A percentile compares a stretch with the other conserved stretches of the same genome.
phyloP scores from a whole-genome alignment of 306 rosid species.

The Quercus wislizeni region DNA sequence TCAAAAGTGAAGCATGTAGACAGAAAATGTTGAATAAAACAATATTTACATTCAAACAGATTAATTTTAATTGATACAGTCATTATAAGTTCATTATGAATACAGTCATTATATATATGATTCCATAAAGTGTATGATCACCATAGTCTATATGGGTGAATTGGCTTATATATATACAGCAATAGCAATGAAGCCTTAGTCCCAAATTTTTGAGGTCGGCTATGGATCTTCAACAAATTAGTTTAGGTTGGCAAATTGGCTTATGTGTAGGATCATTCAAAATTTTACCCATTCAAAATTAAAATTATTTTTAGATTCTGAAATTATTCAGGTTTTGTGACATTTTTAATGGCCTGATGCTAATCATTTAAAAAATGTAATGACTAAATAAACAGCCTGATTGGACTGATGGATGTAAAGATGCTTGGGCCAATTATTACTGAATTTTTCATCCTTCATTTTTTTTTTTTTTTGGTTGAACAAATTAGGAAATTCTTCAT shows the following conservation, averaged over 20 bases:
- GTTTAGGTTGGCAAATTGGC: too few species aligned
- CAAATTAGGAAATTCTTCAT: too few species aligned
- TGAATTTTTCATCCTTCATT: neutral
- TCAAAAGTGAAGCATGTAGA: neutral
- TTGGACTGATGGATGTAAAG: neutral
- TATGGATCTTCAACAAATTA: too few species aligned
- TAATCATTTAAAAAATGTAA: neutral
- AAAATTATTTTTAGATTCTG: neutral
- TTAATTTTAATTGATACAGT: neutral
- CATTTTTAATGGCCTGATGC: neutral
- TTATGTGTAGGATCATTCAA: too few species aligned
- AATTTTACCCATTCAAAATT: neutral
- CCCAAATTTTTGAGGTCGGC: too few species aligned
- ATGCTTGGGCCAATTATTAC: neutral
- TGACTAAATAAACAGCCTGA: neutral
- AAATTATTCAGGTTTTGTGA: too few species aligned
- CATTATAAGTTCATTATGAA: too few species aligned
- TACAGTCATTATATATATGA: neutral
- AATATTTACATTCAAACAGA: neutral
- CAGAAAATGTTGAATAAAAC: neutral
- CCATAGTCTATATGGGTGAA: neutral
- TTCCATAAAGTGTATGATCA: neutral
- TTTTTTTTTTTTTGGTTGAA: slow-evolving; percentile 28
- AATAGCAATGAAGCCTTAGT: too few species aligned
- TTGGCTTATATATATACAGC: neutral